phyloP scores from a whole-genome alignment of 1,139 yeast genomes.

The Candida buenavistaensis region DNA sequence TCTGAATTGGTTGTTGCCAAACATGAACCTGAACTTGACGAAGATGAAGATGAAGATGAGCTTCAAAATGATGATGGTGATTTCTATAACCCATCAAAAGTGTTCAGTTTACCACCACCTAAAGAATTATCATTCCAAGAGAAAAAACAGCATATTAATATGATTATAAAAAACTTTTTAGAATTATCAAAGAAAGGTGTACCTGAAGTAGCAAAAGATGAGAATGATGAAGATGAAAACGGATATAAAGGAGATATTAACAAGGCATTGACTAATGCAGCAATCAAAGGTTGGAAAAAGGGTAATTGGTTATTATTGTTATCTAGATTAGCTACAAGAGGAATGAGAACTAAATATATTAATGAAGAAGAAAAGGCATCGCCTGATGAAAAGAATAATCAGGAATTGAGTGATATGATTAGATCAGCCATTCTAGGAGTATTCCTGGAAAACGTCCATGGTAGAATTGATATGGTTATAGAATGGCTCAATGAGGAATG shows the following conservation, averaged over 20 bases:
- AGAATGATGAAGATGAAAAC: slow-evolving; percentile 27
- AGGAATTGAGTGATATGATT: slow-evolving; percentile 56
- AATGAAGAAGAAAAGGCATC: slow-evolving; percentile 22
- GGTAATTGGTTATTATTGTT: slow-evolving; percentile 79
- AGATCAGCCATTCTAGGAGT: slow-evolving; percentile 72
- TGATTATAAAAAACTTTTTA: slow-evolving; percentile 57
- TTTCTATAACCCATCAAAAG: slow-evolving; percentile 40
- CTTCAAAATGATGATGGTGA: slow-evolving; percentile 38
- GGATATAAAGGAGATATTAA: slow-evolving; percentile 22
- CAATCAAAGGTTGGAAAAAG: slow-evolving; percentile 62
- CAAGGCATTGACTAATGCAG: slow-evolving; percentile 50
- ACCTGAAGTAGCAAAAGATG: slow-evolving; percentile 19
- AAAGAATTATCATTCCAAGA: slow-evolving; percentile 45
- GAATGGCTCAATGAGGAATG: slow-evolving; percentile 98
- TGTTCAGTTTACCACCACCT: slow-evolving; percentile 62
- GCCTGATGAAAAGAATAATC: slow-evolving; percentile 21
- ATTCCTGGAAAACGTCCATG: slow-evolving; percentile 72
- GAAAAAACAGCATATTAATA: slow-evolving; percentile 52
- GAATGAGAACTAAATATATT: slow-evolving; percentile 43
- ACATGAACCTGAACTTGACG: slow-evolving; percentile 7
- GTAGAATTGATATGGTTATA: slow-evolving; percentile 72
- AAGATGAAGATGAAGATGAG: slow-evolving; percentile 23
- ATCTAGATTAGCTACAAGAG: slow-evolving; percentile 79
- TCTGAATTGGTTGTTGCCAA: slow-evolving; percentile 1
- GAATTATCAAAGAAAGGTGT: slow-evolving; percentile 36